phyloP scores from a whole-genome alignment of 192 early-diverging fungal species.

The Podila minutissima region DNA sequence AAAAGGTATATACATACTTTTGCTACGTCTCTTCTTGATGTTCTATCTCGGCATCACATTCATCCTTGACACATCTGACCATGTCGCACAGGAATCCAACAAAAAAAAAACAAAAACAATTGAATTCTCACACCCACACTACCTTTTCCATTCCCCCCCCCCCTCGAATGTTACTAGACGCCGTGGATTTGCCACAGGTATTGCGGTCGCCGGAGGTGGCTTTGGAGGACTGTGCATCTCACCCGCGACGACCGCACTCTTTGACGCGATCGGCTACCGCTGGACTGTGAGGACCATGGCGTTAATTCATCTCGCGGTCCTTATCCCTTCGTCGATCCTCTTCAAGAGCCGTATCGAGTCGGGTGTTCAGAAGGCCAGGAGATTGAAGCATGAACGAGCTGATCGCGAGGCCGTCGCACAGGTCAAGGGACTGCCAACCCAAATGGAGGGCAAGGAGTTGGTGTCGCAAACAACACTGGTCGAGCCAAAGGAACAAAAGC shows the following conservation, averaged over 20 bases:
- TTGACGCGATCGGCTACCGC: slow-evolving; percentile 54
- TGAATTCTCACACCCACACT: background rate
- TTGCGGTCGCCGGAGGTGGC: slow-evolving; percentile 62
- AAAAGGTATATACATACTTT: slow-evolving; percentile 19
- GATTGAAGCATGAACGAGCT: slow-evolving; percentile 21
- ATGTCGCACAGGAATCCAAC: no score
- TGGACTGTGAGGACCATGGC: slow-evolving; percentile 66
- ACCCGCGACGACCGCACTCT: slow-evolving; percentile 57
- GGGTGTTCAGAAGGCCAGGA: slow-evolving; percentile 11
- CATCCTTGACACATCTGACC: background rate
- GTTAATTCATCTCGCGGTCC: slow-evolving; percentile 52
- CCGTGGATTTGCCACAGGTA: slow-evolving; percentile 60
- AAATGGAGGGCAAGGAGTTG: slow-evolving; percentile 2
- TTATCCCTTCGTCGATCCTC: slow-evolving; percentile 52
- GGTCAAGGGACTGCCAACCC: slow-evolving; percentile 3
- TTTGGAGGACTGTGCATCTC: slow-evolving; percentile 63
- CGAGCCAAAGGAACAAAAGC: slow-evolving; percentile 23
- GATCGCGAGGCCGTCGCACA: slow-evolving; percentile 11
- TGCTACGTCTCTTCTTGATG: background rate
- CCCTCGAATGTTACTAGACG: slow-evolving; percentile 9
- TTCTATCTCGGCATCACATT: background rate
- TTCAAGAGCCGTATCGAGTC: slow-evolving; percentile 51
- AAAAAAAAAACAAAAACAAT: no score
- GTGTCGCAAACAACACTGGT: slow-evolving; percentile 3
- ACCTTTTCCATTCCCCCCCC: background rate